phyloP scores from a whole-genome alignment of 2,329 filamentous ascomycete genomes.

The Hymenoscyphus fructigenus region DNA sequence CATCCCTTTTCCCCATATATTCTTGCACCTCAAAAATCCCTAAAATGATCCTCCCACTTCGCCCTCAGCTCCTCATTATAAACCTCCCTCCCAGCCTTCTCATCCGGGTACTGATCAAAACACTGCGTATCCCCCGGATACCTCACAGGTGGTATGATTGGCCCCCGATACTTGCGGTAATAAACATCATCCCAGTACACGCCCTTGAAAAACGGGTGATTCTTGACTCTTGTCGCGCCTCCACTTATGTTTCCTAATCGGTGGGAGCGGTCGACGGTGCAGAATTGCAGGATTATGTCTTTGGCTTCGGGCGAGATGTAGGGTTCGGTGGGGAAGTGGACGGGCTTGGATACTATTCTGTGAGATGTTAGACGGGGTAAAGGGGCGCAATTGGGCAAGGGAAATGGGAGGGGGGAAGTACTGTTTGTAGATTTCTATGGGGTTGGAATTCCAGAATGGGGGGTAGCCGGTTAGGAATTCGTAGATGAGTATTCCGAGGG shows the following conservation, averaged over 20 bases:
- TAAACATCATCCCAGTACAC: slow-evolving; percentile 75
- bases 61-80: slow-evolving; percentile 69
- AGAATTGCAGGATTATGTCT: slow-evolving; percentile 73
- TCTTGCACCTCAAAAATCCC: slow-evolving; percentile 59
- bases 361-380: slow-evolving; percentile 45
- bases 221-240: slow-evolving; percentile 69
- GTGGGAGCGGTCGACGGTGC: slow-evolving; percentile 75
- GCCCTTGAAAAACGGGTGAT: slow-evolving; percentile 71
- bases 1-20: not conserved
- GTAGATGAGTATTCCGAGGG: slow-evolving; percentile 78
- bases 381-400: slow-evolving; percentile 35
- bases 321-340: slow-evolving; percentile 50
- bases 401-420: slow-evolving; percentile 39
- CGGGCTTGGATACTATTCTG: slow-evolving; percentile 42
- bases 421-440: slow-evolving; percentile 84
- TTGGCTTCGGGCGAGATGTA: slow-evolving; percentile 65
- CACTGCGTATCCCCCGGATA: slow-evolving; percentile 75
- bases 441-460: slow-evolving; percentile 84
- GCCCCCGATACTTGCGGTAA: slow-evolving; percentile 61
- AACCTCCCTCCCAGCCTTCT: slow-evolving; percentile 61
- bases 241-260: slow-evolving; percentile 77
- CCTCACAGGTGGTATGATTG: slow-evolving; percentile 73
- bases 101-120: slow-evolving; percentile 81
- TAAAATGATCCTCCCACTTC: slow-evolving; percentile 70
- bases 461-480: slow-evolving; percentile 84